Base-by-base conservation (phyloP, 2,329 filamentous ascomycete genomes). In the Clarireedia hainanense region DNA sequence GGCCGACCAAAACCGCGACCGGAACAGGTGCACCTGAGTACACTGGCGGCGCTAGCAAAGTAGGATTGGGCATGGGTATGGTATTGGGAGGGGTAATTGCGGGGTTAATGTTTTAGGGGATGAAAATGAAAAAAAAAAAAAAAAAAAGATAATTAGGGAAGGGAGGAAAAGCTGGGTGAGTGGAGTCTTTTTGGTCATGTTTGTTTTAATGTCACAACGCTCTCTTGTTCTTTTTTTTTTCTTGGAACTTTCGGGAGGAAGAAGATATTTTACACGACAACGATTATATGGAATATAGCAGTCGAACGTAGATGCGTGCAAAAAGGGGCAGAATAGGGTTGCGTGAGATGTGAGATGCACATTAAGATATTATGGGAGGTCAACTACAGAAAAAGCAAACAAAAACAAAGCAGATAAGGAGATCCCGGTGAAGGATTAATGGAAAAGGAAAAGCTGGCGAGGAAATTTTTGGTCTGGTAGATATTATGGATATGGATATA, bases 1-100 rank as follows among this genome's bases (percentile, higher is more conserved):
- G 34, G 56, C 63, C 50, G 24, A 60, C 17, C 5, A 42, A 30
- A 10, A 55, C 52, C 3, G 26, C 37, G 9, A 55, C 52, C 5
- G 52, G 52, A 36, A 43, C 26, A 9, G 52, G 46, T 0, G 45
- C 52, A 5, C 45, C 52, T 14, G 46, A 55, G 23, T 55, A 55
- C 17, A 55, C 46, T 2, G 45, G 45, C 23, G 52, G 34, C 10
- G 52, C 46, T 12, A 3, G 49, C 2, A 54, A 23, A 20, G 39
- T 6, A 10, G 15, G 5, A 15, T 17, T 20, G 5, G 5, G 39
- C 17, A 20, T 42, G 15, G 39, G 39, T 1, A 9, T n/a, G 15
- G 24, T 45, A 9, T 3, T 45, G 7, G 42, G 42, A 24, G 42
- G 42, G n/a, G 17, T 45, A 7, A 17, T 45, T 20, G 42, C 42